Conservation (phyloP, 2,329 filamentous ascomycete genomes). For the Samsoniella hepiali region DNA sequence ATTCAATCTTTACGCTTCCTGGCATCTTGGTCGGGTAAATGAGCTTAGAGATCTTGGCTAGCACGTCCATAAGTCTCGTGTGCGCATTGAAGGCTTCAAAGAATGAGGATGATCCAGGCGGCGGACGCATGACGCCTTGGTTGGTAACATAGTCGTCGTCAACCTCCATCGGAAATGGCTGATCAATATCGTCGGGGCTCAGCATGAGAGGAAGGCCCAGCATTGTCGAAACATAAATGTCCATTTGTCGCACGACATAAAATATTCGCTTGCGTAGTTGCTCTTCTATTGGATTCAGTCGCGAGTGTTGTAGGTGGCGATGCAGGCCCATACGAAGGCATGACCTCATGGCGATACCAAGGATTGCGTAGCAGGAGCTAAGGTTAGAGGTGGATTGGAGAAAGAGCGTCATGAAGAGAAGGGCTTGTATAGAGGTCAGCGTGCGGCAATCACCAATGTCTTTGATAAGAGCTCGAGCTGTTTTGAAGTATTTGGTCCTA, state of each 20-base stretch:
- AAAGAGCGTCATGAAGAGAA: constrained; percentile 78
- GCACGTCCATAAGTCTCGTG: constrained; percentile 59
- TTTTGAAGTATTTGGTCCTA: constrained; percentile 66
- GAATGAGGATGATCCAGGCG: constrained; percentile 54
- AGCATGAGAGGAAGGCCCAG: constrained; percentile 64
- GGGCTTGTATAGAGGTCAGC: constrained; percentile 68
- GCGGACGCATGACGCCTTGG: constrained; percentile 53
- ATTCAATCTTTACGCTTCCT: constrained; percentile 40
- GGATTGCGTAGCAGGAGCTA: constrained; percentile 75
- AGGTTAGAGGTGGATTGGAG: constrained; percentile 76
- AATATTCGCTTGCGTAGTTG: constrained; percentile 64
- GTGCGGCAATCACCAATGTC: constrained; percentile 70
- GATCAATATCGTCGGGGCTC: constrained; percentile 63
- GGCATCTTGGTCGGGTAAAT: constrained; percentile 63
- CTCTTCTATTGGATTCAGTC: constrained; percentile 60
- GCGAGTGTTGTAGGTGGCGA: constrained; percentile 63
- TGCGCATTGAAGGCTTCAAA: constrained; percentile 66
- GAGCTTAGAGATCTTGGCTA: constrained; percentile 61
- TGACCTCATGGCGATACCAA: constrained; percentile 73
- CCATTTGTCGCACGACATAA: constrained; percentile 67
- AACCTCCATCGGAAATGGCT: constrained; percentile 60
- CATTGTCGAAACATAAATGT: constrained; percentile 66
- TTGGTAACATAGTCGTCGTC: constrained; percentile 66
- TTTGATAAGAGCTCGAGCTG: constrained; percentile 61
- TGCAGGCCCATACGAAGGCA: constrained; percentile 77